Evolutionary conservation across 371 early-diverging fungal species (phyloP).

Genomic region (Mucor lusitanicus): DNA sequence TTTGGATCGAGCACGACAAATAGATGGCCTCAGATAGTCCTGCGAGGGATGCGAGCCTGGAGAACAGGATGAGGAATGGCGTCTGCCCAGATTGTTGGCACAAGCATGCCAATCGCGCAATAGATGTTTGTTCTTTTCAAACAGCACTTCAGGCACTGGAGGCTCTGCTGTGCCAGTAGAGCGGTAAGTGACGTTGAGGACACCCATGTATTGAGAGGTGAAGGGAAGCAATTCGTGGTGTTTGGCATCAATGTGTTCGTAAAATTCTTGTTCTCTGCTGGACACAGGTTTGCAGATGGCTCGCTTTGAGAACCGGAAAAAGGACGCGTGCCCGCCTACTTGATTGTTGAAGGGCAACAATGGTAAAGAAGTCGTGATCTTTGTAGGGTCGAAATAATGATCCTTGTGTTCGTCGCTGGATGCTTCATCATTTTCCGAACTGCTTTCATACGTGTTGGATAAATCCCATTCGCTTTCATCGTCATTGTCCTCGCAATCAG

Average conservation of each 20-base stretch:
- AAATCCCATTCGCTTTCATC: slow-evolving; percentile 13
- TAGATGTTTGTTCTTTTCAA: slow-evolving; percentile 81
- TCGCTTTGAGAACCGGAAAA: slow-evolving; percentile 40
- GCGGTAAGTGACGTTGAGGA: slow-evolving; percentile 88
- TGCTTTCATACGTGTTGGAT: slow-evolving; percentile 6
- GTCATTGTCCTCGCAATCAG: slow-evolving; percentile 30
- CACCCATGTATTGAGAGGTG: slow-evolving; percentile 89
- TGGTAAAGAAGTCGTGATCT: slow-evolving; percentile 66
- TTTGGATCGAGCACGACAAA: slow-evolving; percentile 8
- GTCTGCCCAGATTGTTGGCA: slow-evolving; percentile 8
- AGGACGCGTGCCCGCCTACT: slow-evolving; percentile 47
- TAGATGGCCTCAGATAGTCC: background rate
- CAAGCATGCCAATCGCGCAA: slow-evolving; percentile 52
- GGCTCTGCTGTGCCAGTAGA: slow-evolving; percentile 20
- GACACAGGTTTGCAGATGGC: slow-evolving; percentile 43
- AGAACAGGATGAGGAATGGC: slow-evolving; percentile 11
- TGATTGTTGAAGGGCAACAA: slow-evolving; percentile 48
- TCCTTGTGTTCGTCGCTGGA: slow-evolving; percentile 15
- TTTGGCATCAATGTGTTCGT: slow-evolving; percentile 79
- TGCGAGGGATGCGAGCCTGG: slow-evolving; percentile 11
- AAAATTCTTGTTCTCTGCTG: slow-evolving; percentile 68
- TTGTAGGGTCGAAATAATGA: slow-evolving; percentile 44
- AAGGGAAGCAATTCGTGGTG: slow-evolving; percentile 85
- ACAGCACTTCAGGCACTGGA: slow-evolving; percentile 66
- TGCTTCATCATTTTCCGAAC: slow-evolving; percentile 21